Evolutionary conservation across 2,329 filamentous ascomycete genomes (phyloP), one percentile per base, ranked within the genome.

Genomic region (Cryoendolithus antarcticus): DNA sequence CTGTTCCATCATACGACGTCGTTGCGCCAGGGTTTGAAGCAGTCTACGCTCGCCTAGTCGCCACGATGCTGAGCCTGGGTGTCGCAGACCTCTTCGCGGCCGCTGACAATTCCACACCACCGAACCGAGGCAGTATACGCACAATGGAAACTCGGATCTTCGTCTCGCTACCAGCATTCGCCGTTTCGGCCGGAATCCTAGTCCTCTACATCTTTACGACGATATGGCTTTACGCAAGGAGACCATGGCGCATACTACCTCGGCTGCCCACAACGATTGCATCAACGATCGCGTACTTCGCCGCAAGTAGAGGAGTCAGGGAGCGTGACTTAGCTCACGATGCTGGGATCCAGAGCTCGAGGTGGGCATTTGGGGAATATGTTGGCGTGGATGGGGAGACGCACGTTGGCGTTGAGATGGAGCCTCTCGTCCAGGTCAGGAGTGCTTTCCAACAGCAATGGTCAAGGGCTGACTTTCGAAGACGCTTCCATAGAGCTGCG

Each of bases 221-320:
- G 0, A n/a, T 63, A 0, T 1, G 58, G 0, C 59, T 74, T 4
- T 77, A 75, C 39, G 9, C 53, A 0, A 45, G 55, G 0, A 47
- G 65, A 0, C 61, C 69, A 0, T 59, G 58, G 1, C 56, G 58
- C 2, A 65, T 69, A 12, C 55, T 77, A 0, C 65, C 71, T 0
- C 57, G 69, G 0, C 56, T 77, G 52, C 74, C 74, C 0, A 71
- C 68, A 0, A 69, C 61, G 0, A 57, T 76, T 0, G 73, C 63
- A 0, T 65, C 69, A 0, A 44, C 69, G 0, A 51, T 76, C 0
- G 62, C 66, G 0, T 67, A 67, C 30, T 59, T 72, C 2, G 66
- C 69, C 0, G 64, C 69, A 0, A 73, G 71, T 39, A 48, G 59
- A 0, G 60, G 66, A 0, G 46, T 70, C 0, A 40, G 55, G 9